Conservation (phyloP, 2,329 filamentous ascomycete genomes). For the Hirsutella minnesotensis region DNA sequence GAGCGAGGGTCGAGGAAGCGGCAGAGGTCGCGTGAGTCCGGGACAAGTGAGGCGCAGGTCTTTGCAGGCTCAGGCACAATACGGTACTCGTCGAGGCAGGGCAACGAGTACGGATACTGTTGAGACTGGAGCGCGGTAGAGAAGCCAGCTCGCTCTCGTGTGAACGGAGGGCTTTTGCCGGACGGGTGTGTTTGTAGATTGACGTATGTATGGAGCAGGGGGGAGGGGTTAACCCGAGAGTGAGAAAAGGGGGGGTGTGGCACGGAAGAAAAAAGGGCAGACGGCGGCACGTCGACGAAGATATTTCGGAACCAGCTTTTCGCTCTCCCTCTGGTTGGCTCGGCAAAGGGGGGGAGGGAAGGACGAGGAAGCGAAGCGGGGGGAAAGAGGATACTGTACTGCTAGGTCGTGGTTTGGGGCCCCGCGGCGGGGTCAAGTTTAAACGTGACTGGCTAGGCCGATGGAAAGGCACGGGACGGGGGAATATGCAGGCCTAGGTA, state of each 20-base stretch:
- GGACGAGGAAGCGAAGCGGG: no score
- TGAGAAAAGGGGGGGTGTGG: not conserved
- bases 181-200: no score
- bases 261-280: not conserved
- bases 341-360: no score
- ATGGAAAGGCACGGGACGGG: not conserved
- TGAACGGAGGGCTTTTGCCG: not conserved
- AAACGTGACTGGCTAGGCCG: not conserved
- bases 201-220: not conserved
- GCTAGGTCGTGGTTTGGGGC: not conserved
- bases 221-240: not conserved
- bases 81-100: not conserved
- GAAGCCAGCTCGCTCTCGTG: not conserved
- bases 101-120: not conserved
- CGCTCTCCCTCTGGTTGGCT: not conserved
- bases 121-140: not conserved
- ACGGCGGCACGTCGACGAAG: not conserved
- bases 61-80: not conserved
- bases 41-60: not conserved
- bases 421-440: not conserved
- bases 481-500: not conserved
- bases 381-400: no score
- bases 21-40: not conserved
- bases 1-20: not conserved
- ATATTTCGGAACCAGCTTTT: constrained; percentile 2